Evolutionary conservation across 805 yeast species (phyloP).

Genomic region (Candida fluviatilis): DNA sequence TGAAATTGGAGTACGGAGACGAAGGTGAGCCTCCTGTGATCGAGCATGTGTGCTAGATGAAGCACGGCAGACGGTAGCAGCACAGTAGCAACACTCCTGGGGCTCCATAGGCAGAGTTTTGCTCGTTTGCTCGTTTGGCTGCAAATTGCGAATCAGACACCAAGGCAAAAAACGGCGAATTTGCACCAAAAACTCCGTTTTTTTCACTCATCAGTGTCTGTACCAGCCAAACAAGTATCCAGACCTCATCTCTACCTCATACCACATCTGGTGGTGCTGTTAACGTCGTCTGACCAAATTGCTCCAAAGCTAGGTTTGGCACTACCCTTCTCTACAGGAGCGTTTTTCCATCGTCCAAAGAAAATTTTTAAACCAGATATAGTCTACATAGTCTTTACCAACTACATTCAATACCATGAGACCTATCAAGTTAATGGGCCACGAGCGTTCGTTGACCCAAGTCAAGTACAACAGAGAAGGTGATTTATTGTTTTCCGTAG

Average conservation of each 20-base stretch:
- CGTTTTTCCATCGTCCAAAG: conserved; percentile 4
- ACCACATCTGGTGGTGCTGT: too few relatives aligned
- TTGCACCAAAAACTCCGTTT: too few relatives aligned
- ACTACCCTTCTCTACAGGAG: conserved; percentile 2
- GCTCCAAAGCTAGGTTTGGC: not conserved
- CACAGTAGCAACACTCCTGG: not conserved
- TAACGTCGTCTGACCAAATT: too few relatives aligned
- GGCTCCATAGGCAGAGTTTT: too few relatives aligned
- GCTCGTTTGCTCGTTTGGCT: too few relatives aligned
- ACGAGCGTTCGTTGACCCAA: conserved; percentile 96
- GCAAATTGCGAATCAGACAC: too few relatives aligned
- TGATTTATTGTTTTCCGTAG: conserved; percentile 84
- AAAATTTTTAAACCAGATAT: conserved; percentile 4
- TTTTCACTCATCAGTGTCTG: too few relatives aligned
- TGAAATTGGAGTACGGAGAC: conserved; percentile 65
- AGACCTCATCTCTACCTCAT: too few relatives aligned
- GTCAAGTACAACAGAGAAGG: conserved; percentile 95
- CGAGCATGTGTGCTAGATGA: conserved; percentile 58
- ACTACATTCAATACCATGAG: conserved; percentile 31
- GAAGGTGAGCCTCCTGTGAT: conserved; percentile 48
- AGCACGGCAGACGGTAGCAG: too few relatives aligned
- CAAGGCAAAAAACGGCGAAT: too few relatives aligned
- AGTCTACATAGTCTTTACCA: not conserved
- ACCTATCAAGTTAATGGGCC: conserved; percentile 75
- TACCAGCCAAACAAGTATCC: too few relatives aligned